phyloP scores from a whole-genome alignment of 345 rosid genomes.

The Eucalyptus cloeziana region DNA sequence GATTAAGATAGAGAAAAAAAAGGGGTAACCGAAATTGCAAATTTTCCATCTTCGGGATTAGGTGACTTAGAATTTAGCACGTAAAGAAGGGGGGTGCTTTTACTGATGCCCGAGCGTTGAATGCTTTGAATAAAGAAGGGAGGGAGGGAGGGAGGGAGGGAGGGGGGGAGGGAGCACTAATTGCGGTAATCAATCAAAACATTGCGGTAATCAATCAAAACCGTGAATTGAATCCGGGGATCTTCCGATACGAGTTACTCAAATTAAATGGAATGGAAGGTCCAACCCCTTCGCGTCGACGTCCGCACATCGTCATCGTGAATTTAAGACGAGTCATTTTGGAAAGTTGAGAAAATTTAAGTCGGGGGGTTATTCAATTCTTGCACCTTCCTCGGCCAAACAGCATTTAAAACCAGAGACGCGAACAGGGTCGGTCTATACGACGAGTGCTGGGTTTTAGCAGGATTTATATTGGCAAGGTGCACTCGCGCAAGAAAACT shows the following conservation, averaged over 20 bases:
- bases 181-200: neutral
- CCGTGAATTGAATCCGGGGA: neutral
- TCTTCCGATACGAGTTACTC: neutral
- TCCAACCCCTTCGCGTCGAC: neutral
- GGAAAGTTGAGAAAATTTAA: neutral
- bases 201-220: neutral
- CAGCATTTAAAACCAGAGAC: neutral
- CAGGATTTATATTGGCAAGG: neutral
- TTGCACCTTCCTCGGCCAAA: conserved; percentile 5
- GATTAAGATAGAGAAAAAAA: neutral
- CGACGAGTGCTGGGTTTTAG: neutral
- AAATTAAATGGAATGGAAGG: neutral
- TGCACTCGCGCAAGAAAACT: neutral
- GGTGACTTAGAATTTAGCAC: neutral
- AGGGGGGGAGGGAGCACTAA: neutral
- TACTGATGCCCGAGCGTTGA: neutral
- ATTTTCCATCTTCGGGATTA: neutral
- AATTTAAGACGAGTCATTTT: neutral
- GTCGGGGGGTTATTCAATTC: neutral
- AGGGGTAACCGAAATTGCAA: neutral
- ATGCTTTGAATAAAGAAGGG: neutral
- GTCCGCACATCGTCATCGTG: neutral
- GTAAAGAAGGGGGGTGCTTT: neutral
- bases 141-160: neutral
- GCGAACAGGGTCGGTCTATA: neutral